These are phyloP conservation scores for Eucalyptus pauciflora DNA, from an alignment of 345 rosid genomes.

Conservation along the genomic window DNA sequence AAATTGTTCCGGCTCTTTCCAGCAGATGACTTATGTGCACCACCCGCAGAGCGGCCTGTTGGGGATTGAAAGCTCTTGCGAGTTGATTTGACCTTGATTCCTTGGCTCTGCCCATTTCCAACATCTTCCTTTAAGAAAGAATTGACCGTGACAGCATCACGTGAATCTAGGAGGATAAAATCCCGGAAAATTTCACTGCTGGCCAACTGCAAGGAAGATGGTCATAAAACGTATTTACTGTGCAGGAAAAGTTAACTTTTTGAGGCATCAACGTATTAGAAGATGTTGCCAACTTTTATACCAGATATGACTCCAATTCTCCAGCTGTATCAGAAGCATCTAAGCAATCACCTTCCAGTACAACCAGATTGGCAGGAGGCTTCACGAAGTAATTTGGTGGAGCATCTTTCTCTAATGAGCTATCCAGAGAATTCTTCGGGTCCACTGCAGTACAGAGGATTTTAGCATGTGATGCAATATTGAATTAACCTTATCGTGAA, in stretches of 20 bases:
- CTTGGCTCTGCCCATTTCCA: conserved; percentile 28
- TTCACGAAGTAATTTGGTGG: conserved; percentile 54
- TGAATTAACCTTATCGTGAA: not conserved
- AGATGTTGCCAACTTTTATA: conserved; percentile 12
- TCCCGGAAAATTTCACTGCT: conserved; percentile 70
- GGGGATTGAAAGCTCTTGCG: conserved; percentile 55
- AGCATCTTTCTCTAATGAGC: conserved; percentile 38
- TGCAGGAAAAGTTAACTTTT: not conserved
- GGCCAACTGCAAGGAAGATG: conserved; percentile 53
- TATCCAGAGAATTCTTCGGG: conserved; percentile 61
- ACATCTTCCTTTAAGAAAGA: conserved; percentile 32
- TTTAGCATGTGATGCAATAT: not conserved
- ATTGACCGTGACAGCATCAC: conserved; percentile 56
- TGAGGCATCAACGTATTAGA: not conserved
- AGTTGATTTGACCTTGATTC: conserved; percentile 26
- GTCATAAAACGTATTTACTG: not conserved
- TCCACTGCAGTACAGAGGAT: conserved; percentile 43
- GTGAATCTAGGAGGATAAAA: conserved; percentile 77
- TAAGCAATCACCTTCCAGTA: conserved; percentile 89
- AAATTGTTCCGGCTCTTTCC: conserved; percentile 41
- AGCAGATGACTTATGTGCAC: conserved; percentile 37
- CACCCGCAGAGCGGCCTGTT: conserved; percentile 46
- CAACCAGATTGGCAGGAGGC: conserved; percentile 92
- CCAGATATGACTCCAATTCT: conserved; percentile 94
- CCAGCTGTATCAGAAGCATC: conserved; percentile 67